Conservation (phyloP, 768 basidiomycete species). For the Chalciporus pseudorubinellus region DNA sequence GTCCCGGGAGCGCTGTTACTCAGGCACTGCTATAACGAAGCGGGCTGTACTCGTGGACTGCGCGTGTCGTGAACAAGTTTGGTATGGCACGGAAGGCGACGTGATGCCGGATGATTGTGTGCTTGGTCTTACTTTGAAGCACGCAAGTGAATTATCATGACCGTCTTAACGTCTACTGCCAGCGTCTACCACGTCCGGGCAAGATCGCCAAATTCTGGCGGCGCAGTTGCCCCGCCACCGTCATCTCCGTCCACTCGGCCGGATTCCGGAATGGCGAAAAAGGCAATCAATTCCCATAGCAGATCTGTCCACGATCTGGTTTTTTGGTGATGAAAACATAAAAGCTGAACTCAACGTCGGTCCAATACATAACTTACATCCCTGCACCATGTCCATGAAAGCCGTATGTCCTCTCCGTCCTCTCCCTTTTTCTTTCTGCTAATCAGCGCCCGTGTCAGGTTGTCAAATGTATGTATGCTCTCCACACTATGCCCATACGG, state of each 20-base stretch:
- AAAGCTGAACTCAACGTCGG: too few relatives aligned
- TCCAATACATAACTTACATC: not conserved
- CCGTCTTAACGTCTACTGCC: not conserved
- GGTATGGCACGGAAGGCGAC: not conserved
- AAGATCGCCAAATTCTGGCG: too few relatives aligned
- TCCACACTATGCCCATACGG: constrained; percentile 2
- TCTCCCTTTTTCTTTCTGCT: not conserved
- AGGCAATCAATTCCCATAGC: not conserved
- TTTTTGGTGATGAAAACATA: too few relatives aligned
- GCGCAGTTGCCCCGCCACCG: too few relatives aligned
- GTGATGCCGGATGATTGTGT: not conserved
- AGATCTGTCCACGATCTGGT: not conserved
- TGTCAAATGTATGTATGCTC: constrained; percentile 52
- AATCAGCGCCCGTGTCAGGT: constrained; percentile 35
- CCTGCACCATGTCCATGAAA: constrained; percentile 62
- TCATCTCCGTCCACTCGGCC: too few relatives aligned
- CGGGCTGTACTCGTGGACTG: constrained; percentile 15
- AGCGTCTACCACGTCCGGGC: too few relatives aligned
- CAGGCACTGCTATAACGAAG: constrained; percentile 12
- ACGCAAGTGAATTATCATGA: too few relatives aligned
- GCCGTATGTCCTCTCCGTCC: constrained; percentile 50
- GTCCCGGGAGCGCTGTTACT: constrained; percentile 1
- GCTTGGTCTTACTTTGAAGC: too few relatives aligned
- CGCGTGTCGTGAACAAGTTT: constrained; percentile 16
- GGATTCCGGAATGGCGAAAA: not conserved